Evolutionary conservation across 140 eudicot genomes (phyloP).

Genomic region (Senecio squalidus): DNA sequence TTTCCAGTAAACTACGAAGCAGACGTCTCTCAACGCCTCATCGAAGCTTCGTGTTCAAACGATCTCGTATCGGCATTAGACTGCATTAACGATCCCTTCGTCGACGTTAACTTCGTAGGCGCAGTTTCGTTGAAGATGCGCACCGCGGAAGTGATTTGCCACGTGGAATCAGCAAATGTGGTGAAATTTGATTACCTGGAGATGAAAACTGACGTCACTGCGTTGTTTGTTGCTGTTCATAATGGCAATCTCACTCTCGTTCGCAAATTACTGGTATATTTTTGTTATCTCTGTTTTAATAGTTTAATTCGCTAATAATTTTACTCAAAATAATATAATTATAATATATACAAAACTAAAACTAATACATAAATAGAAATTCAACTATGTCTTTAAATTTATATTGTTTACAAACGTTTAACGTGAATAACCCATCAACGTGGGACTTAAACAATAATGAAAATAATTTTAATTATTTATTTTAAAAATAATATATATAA

Average conservation of each 20-base stretch:
- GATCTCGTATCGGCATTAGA: neutral
- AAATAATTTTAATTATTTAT: too few species aligned
- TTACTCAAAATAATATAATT: too few species aligned
- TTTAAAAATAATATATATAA: too few species aligned
- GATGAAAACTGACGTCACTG: constrained; percentile 2
- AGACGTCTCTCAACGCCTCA: constrained; percentile 3
- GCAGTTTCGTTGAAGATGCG: neutral
- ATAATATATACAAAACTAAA: too few species aligned
- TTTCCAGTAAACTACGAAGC: constrained; percentile 1
- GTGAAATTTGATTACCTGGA: constrained; percentile 1
- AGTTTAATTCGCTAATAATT: too few species aligned
- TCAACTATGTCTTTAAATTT: too few species aligned
- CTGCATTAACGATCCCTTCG: neutral
- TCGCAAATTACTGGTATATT: neutral
- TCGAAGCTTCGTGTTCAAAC: neutral
- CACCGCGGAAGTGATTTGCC: neutral
- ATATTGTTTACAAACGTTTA: too few species aligned
- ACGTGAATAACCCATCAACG: too few species aligned
- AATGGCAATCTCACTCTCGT: neutral
- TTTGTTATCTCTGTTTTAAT: neutral
- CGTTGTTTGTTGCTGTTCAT: constrained; percentile 2
- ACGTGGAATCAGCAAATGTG: constrained; percentile 1
- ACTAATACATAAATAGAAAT: too few species aligned
- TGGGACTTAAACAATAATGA: too few species aligned
- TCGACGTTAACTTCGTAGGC: neutral